These are phyloP conservation scores for Phialophora verrucosa DNA, from an alignment of 2,329 filamentous ascomycete species.

Conservation along the genomic window DNA sequence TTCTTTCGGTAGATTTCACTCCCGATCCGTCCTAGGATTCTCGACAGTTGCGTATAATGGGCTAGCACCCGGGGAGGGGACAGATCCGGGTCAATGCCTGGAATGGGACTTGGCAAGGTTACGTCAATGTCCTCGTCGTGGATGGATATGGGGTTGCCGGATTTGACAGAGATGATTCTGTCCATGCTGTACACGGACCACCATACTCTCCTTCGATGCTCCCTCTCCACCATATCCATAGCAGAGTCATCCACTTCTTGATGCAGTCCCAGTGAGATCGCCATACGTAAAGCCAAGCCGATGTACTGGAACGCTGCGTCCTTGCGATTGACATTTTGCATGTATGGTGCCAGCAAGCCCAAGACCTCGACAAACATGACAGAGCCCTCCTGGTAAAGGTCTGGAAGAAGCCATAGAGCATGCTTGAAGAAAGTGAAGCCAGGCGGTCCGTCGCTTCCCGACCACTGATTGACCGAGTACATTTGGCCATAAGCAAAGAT, in stretches of 20 bases:
- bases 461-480: conserved; percentile 64
- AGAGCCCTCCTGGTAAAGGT: conserved; percentile 62
- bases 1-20: conserved; percentile 58
- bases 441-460: conserved; percentile 58
- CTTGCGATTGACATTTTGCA: conserved; percentile 62
- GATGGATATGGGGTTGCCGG: conserved; percentile 61
- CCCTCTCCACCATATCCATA: conserved; percentile 52
- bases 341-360: conserved; percentile 61
- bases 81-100: conserved; percentile 47
- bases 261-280: conserved; percentile 62
- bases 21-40: conserved; percentile 59
- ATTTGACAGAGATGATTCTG: conserved; percentile 59
- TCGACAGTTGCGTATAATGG: conserved; percentile 60
- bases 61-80: conserved; percentile 57
- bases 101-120: conserved; percentile 43
- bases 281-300: conserved; percentile 62
- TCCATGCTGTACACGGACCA: conserved; percentile 65
- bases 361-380: conserved; percentile 62
- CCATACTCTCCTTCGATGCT: conserved; percentile 60
- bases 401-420: conserved; percentile 59
- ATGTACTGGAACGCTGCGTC: conserved; percentile 63
- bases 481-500: conserved; percentile 62
- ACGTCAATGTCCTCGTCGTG: conserved; percentile 61
- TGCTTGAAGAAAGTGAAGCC: conserved; percentile 63
- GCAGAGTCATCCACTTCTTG: conserved; percentile 54